Base-by-base conservation (phyloP, 2,329 filamentous ascomycete species). In the Xylariaceae sp. region DNA sequence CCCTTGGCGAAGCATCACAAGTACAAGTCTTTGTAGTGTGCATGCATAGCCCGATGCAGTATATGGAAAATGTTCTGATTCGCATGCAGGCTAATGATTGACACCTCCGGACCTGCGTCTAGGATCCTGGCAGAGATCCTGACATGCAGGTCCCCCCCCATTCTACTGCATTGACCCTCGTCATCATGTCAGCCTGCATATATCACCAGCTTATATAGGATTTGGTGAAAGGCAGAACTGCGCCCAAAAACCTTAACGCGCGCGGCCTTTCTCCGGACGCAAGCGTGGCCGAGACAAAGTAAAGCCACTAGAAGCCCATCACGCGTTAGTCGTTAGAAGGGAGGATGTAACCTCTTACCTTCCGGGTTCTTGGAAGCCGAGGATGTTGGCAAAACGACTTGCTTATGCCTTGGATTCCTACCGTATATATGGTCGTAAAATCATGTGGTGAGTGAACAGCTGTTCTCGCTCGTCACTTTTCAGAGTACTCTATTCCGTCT, bases 71-170 rank as follows among this genome's bases (percentile, higher is more conserved):
- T 27, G 48, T 44, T 30, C 10, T 21, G n/a, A 18, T 52, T 24
- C 15, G 27, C 37, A 39, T 18, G 18, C n/a, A 23, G 21, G 15
- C n/a, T 24, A 32, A 20, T 27, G 21, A 40, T 44, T 39, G 15
- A 26, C 20, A 27, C 27, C 39, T n/a, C 26, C 41, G 54, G 50
- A 57, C 50, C 54, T 53, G 54, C 54, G 26, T 57, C 44, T 45
- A 44, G 18, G 23, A 52, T 42, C 44, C 40, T 26, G 20, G 35
- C 26, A 26, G 26, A 45, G 23, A 40, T 40, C 44, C 10, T 39
- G 33, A 39, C 32, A 53, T 56, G 53, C 53, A 49, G 49, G 49
- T 52, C 43, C 43, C 32, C 20, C 42, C 27, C n/a, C n/a, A n/a
- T n/a, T 13, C 13, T 45, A 6, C 16, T 36, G 21, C 21, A 18